Evolutionary conservation across 768 basidiomycete species (phyloP), one percentile per base, ranked within the genome.

Genomic region (Boletus huronensis): DNA sequence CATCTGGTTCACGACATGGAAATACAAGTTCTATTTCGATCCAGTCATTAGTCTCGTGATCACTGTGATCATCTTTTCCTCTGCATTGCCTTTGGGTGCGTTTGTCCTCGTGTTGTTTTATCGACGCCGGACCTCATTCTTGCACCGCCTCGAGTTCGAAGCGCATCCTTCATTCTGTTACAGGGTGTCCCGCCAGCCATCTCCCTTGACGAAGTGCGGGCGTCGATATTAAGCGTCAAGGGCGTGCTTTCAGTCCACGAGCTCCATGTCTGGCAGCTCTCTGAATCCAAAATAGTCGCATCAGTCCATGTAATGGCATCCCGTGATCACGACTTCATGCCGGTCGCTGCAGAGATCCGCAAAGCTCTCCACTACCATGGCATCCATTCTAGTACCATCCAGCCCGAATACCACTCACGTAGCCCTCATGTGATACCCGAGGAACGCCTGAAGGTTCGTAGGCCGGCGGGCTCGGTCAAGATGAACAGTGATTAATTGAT

Each of bases 231-330:
- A 14, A 75, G 74, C 4, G 89, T 98, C 25, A 80, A 88, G 4
- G 96, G 97, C 45, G 97, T 90, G 25, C 71, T 82, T 52, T 84
- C 84, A 14, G 76, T 98, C 28, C 97, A 98, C 64, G 93, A 98
- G 67, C 79, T 99, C 26, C 97, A 99, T 72, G 84, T 98, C 50
- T 99, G 97, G 97, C 93, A 96, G 65, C 81, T 99, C 45, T 95
- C 93, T 10, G 97, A 99, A 73, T 84, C 82, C 53, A 98, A 97
- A 69, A 84, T 94, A 51, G 88, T 99, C 40, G 95, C 95, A 10
- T 95, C 91, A 2, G 96, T 99, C 25, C 97, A 99, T 72, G 92
- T 99, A 45, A 82, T 90, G 62, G 84, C 93, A 8, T 85, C 85
- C 36, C 80, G 85, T 46, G 82, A 83, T 21, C 80, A 84, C 52